Evolutionary conservation across 768 basidiomycete species (phyloP), one percentile per base, ranked within the genome.

Genomic region (Cantharellus cinnabarinus): DNA sequence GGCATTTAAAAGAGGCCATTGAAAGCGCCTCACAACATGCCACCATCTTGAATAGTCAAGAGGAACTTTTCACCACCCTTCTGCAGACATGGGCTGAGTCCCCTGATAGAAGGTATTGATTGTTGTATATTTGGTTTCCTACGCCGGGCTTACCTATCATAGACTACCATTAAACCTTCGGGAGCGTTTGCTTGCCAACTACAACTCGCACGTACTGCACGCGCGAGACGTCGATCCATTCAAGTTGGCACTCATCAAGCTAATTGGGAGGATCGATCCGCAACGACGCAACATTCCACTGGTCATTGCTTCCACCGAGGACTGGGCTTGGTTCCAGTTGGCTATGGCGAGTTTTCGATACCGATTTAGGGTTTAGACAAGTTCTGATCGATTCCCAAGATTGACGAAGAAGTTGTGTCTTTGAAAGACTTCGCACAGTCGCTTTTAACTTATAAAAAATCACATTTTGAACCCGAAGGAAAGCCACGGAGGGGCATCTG

Each of bases 261-360:
- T 99, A 41, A 85, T 97, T 75, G 94, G 90, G 50, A 86, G 86
- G 65, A 77, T 94, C 57, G 95, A 99, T 64, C 80, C 89, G 1
- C 70, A 78, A 3, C 76, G 86, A 59, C 77, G 90, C 54, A 84
- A 79, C 65, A 82, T 93, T 2, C 77, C 81, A 3, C 79, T 82
- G 44, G 89, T 97, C 3, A 97, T 91, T 0, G 78, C 78, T 5
- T 93, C 91, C 1, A 91, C 89, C 2, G 95, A 97, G 68, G 95
- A 99, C 69, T 99, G 94, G 94, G 74, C 97, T 41, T 99, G 94
- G 94, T 83, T 93, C 74, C 93, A 99, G 71, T 76, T 98, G 10
- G 77, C 83, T 1, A 85, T 97, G 79, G 86, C 81, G 54, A 39
- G 72, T 63, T 4, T 72, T 3, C 39, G 2, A 4, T 44, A 5